Percentiles rank a stretch among this genome's conserved stretches.
Evolutionary conservation across 2,329 filamentous ascomycete genomes (phyloP).

Genomic region (Aspergillus chevalieri): DNA sequence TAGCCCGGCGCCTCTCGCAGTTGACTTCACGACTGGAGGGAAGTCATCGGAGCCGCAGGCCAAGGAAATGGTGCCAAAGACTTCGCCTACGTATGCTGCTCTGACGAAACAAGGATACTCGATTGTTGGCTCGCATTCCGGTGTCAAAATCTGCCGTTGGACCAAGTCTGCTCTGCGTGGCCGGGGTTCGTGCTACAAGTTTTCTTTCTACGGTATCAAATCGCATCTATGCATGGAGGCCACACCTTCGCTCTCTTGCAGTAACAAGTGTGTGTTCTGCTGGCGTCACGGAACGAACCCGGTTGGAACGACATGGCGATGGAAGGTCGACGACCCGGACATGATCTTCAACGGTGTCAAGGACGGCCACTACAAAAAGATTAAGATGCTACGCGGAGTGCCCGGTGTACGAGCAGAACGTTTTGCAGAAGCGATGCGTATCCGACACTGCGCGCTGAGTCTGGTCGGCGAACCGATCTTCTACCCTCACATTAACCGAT

Average conservation of each 20-base stretch:
- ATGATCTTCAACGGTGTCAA: conserved; percentile 87
- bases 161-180: conserved; percentile 94
- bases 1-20: conserved; percentile 53
- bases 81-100: conserved; percentile 79
- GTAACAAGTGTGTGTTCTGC: conserved; percentile 98
- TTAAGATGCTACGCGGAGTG: conserved; percentile 92
- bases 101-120: conserved; percentile 95
- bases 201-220: conserved; percentile 91
- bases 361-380: conserved; percentile 89
- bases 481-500: conserved; percentile 94
- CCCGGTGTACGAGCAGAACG: conserved; percentile 87
- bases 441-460: conserved; percentile 85
- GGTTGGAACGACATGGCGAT: conserved; percentile 93
- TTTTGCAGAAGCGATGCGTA: conserved; percentile 86
- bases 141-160: conserved; percentile 97
- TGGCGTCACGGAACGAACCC: conserved; percentile 98
- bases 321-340: conserved; percentile 87
- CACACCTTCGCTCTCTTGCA: conserved; percentile 89
- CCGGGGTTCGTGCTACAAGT: conserved; percentile 95
- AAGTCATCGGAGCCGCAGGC: conserved; percentile 40
- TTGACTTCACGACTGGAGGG: conserved; percentile 68
- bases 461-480: conserved; percentile 98
- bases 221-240: conserved; percentile 99
- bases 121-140: conserved; percentile 90
- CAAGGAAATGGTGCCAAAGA: conserved; percentile 92